These are phyloP conservation scores for Beta macrorhiza DNA, from an alignment of 179 eudicot species.

Conservation along the genomic window DNA sequence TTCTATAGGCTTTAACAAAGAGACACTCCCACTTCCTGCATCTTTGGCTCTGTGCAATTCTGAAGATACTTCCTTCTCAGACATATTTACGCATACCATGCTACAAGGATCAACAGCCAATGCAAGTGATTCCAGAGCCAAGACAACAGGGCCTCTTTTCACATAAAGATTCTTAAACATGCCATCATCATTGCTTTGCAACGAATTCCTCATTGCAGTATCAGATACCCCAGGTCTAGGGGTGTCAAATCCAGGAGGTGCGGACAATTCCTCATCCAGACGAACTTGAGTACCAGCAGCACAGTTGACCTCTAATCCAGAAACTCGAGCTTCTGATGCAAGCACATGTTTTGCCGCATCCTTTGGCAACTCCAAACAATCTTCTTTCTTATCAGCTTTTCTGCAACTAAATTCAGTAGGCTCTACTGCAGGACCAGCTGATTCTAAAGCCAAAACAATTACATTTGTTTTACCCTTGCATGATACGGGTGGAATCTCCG, in stretches of 20 bases:
- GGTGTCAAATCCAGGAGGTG: conserved; percentile 51
- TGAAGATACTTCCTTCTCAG: conserved; percentile 18
- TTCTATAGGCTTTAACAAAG: conserved; percentile 12
- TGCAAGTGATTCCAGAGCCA: conserved; percentile 33
- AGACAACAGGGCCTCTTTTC: conserved; percentile 30
- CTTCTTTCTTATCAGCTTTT: conserved; percentile 11
- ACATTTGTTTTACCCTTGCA: conserved; percentile 37
- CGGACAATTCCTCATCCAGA: conserved; percentile 40
- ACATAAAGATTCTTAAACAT: conserved; percentile 17
- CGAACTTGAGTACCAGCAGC: conserved; percentile 19
- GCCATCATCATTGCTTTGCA: conserved; percentile 17
- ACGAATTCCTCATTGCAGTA: conserved; percentile 22
- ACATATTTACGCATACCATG: not conserved
- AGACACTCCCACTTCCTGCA: conserved; percentile 12
- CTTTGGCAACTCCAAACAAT: conserved; percentile 16
- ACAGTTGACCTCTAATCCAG: conserved; percentile 16
- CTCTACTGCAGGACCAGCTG: conserved; percentile 23
- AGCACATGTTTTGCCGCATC: conserved; percentile 17
- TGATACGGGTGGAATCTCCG: conserved; percentile 33
- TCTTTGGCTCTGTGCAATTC: conserved; percentile 7
- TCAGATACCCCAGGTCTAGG: conserved; percentile 27
- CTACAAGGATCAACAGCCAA: conserved; percentile 6
- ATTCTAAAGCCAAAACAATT: conserved; percentile 45
- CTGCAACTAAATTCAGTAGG: conserved; percentile 7
- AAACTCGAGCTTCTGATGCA: conserved; percentile 6